Conservation (phyloP, 1,284 basidiomycete genomes). For the Paramarasmius palmivorus region DNA sequence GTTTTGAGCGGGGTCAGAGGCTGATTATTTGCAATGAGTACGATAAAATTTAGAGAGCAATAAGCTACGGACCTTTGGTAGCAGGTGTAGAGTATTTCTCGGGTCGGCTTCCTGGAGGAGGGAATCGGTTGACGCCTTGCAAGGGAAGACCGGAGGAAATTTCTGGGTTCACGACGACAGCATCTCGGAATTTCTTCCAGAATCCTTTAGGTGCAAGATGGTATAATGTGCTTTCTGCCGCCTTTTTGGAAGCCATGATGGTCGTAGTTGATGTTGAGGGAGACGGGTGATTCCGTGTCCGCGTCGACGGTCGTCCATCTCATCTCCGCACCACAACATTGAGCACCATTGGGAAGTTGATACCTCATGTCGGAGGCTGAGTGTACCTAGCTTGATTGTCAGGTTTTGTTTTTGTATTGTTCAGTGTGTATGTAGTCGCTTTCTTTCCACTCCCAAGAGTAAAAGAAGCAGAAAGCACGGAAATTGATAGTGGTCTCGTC, state of each 20-base stretch:
- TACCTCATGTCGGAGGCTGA: too few species aligned
- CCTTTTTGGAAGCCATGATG: conserved; percentile 70
- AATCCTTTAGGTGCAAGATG: conserved; percentile 87
- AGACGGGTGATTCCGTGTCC: background rate
- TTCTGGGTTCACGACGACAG: conserved; percentile 79
- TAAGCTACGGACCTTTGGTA: conserved; percentile 66
- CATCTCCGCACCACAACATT: background rate
- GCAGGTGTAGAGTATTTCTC: conserved; percentile 87
- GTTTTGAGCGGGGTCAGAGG: conserved; percentile 81
- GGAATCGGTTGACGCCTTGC: conserved; percentile 72
- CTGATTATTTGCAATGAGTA: conserved; percentile 35
- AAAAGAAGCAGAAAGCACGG: too few species aligned
- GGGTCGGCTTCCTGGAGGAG: conserved; percentile 83
- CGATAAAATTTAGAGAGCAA: conserved; percentile 7
- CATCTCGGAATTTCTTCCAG: conserved; percentile 92
- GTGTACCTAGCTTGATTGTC: too few species aligned
- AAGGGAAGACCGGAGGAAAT: conserved; percentile 93
- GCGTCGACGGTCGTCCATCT: background rate
- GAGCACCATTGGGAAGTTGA: too few species aligned
- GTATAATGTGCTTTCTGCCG: conserved; percentile 83
- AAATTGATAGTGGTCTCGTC: too few species aligned
- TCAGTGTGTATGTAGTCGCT: too few species aligned
- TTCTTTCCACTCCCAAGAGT: too few species aligned
- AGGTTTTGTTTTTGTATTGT: too few species aligned
- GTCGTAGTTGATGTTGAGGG: background rate